A percentile compares a stretch with the other conserved stretches of the same genome.
Evolutionary conservation across 2,329 filamentous ascomycete species (phyloP).

Genomic region (Aspergillus vadensis): DNA sequence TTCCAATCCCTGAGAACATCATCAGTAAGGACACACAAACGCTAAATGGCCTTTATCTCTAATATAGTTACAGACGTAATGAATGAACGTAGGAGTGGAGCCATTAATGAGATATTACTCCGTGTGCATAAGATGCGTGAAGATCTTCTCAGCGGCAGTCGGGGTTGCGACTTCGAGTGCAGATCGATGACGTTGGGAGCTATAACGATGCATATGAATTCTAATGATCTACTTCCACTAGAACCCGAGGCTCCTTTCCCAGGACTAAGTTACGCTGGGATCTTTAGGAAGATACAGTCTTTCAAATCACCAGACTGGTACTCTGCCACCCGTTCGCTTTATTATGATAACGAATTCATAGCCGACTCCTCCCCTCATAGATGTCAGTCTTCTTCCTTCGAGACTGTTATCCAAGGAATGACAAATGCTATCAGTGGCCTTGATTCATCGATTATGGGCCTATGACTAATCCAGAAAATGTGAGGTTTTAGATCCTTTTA

Average conservation of each 20-base stretch:
- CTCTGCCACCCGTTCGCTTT: no score
- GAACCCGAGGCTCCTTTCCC: conserved; percentile 17
- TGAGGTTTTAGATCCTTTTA: no score
- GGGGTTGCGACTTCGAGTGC: conserved; percentile 28
- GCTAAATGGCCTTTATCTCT: conserved; percentile 3
- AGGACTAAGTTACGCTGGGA: no score
- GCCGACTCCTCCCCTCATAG: no score
- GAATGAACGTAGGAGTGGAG: conserved; percentile 14
- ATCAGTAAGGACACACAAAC: conserved; percentile 17
- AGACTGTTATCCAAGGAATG: no score
- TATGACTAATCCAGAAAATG: no score
- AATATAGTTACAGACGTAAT: conserved; percentile 19
- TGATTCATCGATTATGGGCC: no score
- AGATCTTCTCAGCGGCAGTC: conserved; percentile 7
- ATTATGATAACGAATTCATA: fast-evolving
- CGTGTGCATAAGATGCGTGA: conserved; percentile 16
- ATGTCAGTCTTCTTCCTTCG: no score
- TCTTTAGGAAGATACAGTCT: no score
- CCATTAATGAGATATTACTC: conserved; percentile 13
- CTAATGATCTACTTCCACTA: conserved; percentile 16
- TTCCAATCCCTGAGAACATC: conserved; percentile 23
- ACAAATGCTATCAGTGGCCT: no score
- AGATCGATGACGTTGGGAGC: conserved; percentile 29
- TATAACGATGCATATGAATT: conserved; percentile 20
- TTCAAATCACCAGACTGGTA: no score